phyloP scores from a whole-genome alignment of 768 basidiomycete species.

The Chalciporus pseudorubinellus region DNA sequence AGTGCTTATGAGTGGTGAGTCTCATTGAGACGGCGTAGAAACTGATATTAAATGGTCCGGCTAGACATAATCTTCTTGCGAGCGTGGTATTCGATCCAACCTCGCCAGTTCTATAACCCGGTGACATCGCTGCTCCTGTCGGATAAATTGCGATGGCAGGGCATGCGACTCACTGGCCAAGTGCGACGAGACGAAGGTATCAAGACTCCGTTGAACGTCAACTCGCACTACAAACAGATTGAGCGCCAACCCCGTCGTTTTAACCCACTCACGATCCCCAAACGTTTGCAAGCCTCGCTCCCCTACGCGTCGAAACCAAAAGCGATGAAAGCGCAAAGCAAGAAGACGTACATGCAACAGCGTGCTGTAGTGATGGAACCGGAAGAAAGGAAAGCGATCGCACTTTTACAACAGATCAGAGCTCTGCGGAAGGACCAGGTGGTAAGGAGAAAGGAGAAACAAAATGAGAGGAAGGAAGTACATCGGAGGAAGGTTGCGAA shows the following conservation, averaged over 20 bases:
- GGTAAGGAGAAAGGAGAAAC: conserved; percentile 74
- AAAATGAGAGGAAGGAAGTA: conserved; percentile 69
- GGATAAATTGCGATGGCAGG: conserved; percentile 80
- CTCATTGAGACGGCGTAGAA: neutral
- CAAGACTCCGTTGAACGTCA: conserved; percentile 75
- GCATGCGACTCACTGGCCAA: conserved; percentile 95
- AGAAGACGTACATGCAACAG: conserved; percentile 87
- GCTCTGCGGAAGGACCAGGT: conserved; percentile 90
- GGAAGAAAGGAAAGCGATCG: conserved; percentile 90
- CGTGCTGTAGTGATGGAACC: conserved; percentile 94
- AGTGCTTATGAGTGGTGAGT: conserved; percentile 89
- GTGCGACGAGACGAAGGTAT: conserved; percentile 83
- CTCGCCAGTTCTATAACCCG: conserved; percentile 94
- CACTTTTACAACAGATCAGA: conserved; percentile 89
- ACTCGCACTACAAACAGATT: conserved; percentile 86
- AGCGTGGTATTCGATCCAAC: conserved; percentile 95
- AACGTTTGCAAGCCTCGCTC: conserved; percentile 84
- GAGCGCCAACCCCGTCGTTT: conserved; percentile 81
- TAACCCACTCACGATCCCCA: conserved; percentile 85
- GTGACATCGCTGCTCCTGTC: conserved; percentile 87
- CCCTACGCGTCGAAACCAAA: conserved; percentile 95
- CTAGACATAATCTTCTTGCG: conserved; percentile 92
- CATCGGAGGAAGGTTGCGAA: conserved; percentile 73
- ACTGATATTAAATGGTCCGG: neutral
- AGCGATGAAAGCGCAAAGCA: conserved; percentile 68